Evolutionary conservation across 78 protist species (phyloP), one percentile per base, ranked within the genome.

Genomic region (Dictyostelium brefeldianum): DNA sequence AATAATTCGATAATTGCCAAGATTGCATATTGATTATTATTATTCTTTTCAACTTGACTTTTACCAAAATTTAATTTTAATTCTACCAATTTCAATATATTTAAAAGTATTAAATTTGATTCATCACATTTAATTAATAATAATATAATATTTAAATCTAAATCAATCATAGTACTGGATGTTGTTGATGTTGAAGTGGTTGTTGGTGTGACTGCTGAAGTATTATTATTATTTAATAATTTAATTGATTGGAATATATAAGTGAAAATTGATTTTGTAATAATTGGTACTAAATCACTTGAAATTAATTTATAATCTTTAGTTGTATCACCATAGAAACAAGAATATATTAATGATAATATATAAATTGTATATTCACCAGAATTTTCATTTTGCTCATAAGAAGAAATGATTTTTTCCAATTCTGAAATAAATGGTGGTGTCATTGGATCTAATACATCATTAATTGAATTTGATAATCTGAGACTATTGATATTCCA

Each of bases 401-500:
- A 69, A 50, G n/a, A n/a, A 0, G 77, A 12, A 8, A 12, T 22
- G 17, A 22, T 43, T 59, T 80, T 41, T 84, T 71, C 81, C 14
- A 74, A 57, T 74, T 84, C 91, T 43, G 4, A 73, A 14, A 84
- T n/a, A 15, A 84, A 43, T 36, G 81, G 80, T 11, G 27, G 15
- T 56, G 36, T 29, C 41, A 84, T 36, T 84, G 91, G 91, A 31
- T 41, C 20, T 59, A 84, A 59, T 18, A 84, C n/a, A 22, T 59
- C 51, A 5, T 71, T 25, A n/a, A 84, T 57, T 54, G 78, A 74
- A 17, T 71, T 36, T 36, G 81, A 51, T 84, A 78, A 59, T 74
- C 91, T 70, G 2, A 84, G 11, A n/a, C 20, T 59, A 80, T 46
- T 80, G 36, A 62, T 80, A 80, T 80, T 80, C 74, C 85, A 59